Evolutionary conservation across 176 grass and related monocot genomes (phyloP).

Genomic region (sorghum (Sorghum bicolor)): DNA sequence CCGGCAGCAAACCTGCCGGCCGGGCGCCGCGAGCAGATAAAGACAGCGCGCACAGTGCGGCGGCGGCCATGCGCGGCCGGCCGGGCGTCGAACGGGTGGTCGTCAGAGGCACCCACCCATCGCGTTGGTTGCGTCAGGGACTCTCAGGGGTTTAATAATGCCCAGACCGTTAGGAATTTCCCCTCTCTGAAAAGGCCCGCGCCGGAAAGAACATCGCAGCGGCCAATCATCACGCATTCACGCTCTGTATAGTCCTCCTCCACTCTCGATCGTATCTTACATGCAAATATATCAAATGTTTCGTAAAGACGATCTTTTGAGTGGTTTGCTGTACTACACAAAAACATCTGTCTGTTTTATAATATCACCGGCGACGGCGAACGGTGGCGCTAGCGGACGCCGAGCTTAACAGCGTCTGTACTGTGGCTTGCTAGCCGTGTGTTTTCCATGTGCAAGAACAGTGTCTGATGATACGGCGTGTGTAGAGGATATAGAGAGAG

Average conservation of each 20-base stretch:
- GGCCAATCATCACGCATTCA: slow-evolving; percentile 4
- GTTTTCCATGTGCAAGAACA: too few relatives aligned
- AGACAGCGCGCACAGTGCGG: neutral
- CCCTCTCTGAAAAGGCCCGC: neutral
- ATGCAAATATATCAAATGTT: neutral
- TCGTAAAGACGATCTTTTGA: neutral
- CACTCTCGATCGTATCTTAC: neutral
- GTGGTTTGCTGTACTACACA: neutral
- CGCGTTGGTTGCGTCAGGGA: neutral
- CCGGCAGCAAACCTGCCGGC: neutral
- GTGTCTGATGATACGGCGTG: too few relatives aligned
- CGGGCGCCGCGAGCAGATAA: neutral
- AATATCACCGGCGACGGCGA: too few relatives aligned
- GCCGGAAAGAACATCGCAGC: neutral
- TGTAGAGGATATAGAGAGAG: too few relatives aligned
- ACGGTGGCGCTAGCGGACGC: too few relatives aligned
- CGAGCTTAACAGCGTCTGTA: too few relatives aligned
- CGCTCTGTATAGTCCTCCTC: neutral
- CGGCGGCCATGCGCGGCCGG: neutral
- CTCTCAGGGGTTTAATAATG: neutral
- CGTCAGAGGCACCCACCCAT: neutral
- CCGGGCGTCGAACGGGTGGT: neutral
- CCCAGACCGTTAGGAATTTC: neutral
- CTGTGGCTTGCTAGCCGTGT: too few relatives aligned
- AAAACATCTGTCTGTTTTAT: too few relatives aligned